Base-by-base conservation (phyloP, 768 basidiomycete species). In the Pholiota microspora region DNA sequence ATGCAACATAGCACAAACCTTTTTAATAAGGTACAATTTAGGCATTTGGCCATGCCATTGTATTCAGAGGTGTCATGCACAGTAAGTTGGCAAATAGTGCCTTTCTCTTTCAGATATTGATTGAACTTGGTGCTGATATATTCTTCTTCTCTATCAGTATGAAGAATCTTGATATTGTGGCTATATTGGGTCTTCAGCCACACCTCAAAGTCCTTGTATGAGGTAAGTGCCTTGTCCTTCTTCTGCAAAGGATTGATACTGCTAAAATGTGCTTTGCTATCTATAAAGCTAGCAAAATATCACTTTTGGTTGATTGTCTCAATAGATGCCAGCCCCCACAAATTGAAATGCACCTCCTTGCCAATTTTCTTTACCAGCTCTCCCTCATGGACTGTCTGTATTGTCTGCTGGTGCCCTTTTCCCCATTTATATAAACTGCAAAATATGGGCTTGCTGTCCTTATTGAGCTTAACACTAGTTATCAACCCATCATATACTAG, bases 211-310 rank as follows among this genome's bases (percentile, higher is more conserved):
- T n/a, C n/a, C n/a, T n/a, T n/a, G n/a, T n/a, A n/a, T n/a, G n/a
- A n/a, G n/a, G n/a, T n/a, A n/a, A n/a, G n/a, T n/a, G n/a, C n/a
- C n/a, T n/a, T n/a, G n/a, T n/a, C n/a, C n/a, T n/a, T 78, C 23
- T 53, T 42, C 5, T 53, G 56, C 31, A 77, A 62, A 18, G 73
- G 62, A 44, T 68, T 53, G 2, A 73, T 51, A 15, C 62, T 57
- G 3, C 66, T 69, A 18, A 62, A 53, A 6, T 66, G 59, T 0
- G 71, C 59, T 16, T 62, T 55, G 38, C 76, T 69, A 46, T 79
- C 75, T 0, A 64, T 75, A 55, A 73, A 78, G 0, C 66, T 69
- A 9, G 71, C 53, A 45, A 68, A 74, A 40, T 79, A 78, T 45
- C 42, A 28, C 3, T 28, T 24, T 34, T 49, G 44, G 16, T 40